These are phyloP conservation scores for Xylariaceae sp. DNA, from an alignment of 2,329 filamentous ascomycete species.

Conservation along the genomic window DNA sequence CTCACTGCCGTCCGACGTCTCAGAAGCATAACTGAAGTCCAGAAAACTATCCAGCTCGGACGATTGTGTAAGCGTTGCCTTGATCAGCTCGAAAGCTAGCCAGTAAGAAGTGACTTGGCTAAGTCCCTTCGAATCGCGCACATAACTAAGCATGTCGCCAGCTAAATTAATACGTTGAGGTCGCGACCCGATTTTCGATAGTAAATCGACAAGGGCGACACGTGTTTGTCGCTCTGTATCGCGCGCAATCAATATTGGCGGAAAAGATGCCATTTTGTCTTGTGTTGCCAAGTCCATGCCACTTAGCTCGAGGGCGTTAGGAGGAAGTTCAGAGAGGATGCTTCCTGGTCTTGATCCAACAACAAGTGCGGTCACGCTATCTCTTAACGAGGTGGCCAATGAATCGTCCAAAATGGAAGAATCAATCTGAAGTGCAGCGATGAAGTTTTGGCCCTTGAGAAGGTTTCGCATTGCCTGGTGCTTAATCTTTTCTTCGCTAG, in stretches of 20 bases:
- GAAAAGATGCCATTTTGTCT: slow-evolving; percentile 42
- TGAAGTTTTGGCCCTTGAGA: slow-evolving; percentile 64
- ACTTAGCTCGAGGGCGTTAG: slow-evolving; percentile 30
- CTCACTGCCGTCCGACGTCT: slow-evolving; percentile 41
- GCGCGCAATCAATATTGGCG: slow-evolving; percentile 57
- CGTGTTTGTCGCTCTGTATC: slow-evolving; percentile 64
- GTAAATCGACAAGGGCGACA: slow-evolving; percentile 53
- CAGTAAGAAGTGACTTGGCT: slow-evolving; percentile 70
- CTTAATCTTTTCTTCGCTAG: slow-evolving; percentile 75
- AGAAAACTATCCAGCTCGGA: slow-evolving; percentile 64
- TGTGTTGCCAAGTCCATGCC: slow-evolving; percentile 30
- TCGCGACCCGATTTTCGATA: slow-evolving; percentile 52
- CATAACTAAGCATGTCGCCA: slow-evolving; percentile 59
- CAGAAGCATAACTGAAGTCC: slow-evolving; percentile 45
- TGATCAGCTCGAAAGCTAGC: slow-evolving; percentile 70
- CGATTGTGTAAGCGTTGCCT: slow-evolving; percentile 49
- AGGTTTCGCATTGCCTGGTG: slow-evolving; percentile 69
- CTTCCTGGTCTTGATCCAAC: slow-evolving; percentile 32
- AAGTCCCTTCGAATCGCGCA: slow-evolving; percentile 55
- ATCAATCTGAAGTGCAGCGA: slow-evolving; percentile 59
- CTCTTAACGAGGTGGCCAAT: slow-evolving; percentile 65
- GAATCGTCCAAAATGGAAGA: slow-evolving; percentile 64
- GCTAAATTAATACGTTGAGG: slow-evolving; percentile 59
- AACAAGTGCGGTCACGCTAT: slow-evolving; percentile 58
- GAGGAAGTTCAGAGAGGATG: slow-evolving; percentile 34